Percentiles rank a stretch among this genome's conserved stretches.
phyloP scores from a whole-genome alignment of 345 rosid species.

The Physaria fendleri region DNA sequence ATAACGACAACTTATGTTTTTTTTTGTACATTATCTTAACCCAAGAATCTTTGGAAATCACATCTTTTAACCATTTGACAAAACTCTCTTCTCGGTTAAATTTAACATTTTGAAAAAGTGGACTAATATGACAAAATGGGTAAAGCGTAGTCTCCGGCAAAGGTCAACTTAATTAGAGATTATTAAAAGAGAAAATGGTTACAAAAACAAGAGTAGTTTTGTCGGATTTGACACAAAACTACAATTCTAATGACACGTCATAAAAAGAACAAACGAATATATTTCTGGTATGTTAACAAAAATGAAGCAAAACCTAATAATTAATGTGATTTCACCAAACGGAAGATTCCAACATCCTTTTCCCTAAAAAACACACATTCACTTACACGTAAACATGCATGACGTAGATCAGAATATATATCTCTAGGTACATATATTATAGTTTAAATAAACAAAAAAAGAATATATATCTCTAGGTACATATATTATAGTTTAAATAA shows the following conservation, averaged over 20 bases:
- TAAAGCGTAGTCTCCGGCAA: slow-evolving; percentile 31
- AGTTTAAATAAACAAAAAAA: no score
- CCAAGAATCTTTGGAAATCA: slow-evolving; percentile 30
- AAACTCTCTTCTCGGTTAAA: slow-evolving; percentile 10
- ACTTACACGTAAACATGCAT: slow-evolving; percentile 26
- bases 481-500: slow-evolving; percentile 10
- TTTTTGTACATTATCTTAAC: slow-evolving; percentile 30
- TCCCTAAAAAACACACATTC: slow-evolving; percentile 22
- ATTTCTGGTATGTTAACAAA: slow-evolving; percentile 31
- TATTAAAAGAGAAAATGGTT: slow-evolving; percentile 4
- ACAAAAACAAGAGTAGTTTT: slow-evolving; percentile 18
- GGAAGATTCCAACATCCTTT: slow-evolving; percentile 34
- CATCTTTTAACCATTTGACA: slow-evolving; percentile 24
- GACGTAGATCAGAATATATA: slow-evolving; percentile 10
- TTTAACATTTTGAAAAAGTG: not conserved
- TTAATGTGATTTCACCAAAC: slow-evolving; percentile 31
- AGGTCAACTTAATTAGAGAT: slow-evolving; percentile 33
- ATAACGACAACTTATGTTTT: slow-evolving; percentile 27
- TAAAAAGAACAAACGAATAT: slow-evolving; percentile 29
- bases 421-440: slow-evolving; percentile 4
- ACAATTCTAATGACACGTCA: slow-evolving; percentile 31
- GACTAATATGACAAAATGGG: slow-evolving; percentile 24
- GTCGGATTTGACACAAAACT: slow-evolving; percentile 23
- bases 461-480: slow-evolving; percentile 1
- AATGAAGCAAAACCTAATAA: slow-evolving; percentile 30